phyloP scores from a whole-genome alignment of 1,284 basidiomycete species.

The Cerioporus squamosus region DNA sequence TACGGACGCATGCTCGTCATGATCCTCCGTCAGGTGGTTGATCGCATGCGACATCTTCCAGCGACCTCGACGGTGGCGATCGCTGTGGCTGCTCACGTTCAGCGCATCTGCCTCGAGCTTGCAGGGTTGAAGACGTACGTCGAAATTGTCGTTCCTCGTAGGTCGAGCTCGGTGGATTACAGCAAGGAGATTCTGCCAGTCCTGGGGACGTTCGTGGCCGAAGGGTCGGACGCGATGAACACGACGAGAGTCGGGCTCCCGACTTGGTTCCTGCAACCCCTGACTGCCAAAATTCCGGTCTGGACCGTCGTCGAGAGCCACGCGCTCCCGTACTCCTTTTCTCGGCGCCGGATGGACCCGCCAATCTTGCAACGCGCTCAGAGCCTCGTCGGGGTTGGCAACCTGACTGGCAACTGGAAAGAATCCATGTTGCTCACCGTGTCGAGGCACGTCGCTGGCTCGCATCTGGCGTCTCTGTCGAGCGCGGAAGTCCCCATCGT shows the following conservation, averaged over 20 bases:
- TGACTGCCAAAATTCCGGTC: neutral
- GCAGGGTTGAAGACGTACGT: neutral
- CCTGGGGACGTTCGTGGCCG: neutral
- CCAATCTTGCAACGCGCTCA: neutral
- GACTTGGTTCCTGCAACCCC: constrained; percentile 1
- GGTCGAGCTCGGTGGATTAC: neutral
- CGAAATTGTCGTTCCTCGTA: neutral
- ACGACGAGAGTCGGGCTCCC: neutral
- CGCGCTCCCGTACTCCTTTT: neutral
- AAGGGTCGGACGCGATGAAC: neutral
- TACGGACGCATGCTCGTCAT: neutral
- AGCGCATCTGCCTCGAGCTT: neutral
- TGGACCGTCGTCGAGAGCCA: neutral
- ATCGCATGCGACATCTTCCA: neutral
- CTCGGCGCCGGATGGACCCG: neutral
- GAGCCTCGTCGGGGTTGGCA: neutral
- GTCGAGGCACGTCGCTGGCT: too few relatives aligned
- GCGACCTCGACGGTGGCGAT: neutral
- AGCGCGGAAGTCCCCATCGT: neutral
- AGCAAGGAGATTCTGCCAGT: neutral
- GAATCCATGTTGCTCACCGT: too few relatives aligned
- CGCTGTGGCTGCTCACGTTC: constrained; percentile 4
- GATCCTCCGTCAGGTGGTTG: neutral
- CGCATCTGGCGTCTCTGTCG: neutral
- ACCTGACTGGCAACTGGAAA: neutral